A percentile compares a stretch with the other conserved stretches of the same genome.
Evolutionary conservation across 805 yeast genomes (phyloP).

Genomic region (Pichia paraexigua): DNA sequence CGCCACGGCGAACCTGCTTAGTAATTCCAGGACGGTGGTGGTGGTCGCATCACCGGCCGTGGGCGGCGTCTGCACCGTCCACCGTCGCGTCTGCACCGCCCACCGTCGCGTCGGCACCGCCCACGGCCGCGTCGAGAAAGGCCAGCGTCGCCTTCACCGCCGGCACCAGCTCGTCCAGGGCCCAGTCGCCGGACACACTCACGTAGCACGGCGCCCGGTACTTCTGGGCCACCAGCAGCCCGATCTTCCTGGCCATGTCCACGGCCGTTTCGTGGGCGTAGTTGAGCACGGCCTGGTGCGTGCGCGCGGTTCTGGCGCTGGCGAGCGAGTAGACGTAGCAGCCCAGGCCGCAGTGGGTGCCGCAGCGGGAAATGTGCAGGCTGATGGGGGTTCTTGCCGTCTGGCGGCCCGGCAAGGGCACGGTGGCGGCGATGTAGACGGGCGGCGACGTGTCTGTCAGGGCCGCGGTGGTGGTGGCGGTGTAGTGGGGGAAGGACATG

Average conservation of each 20-base stretch:
- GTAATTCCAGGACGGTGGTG: no score
- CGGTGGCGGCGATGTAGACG: slow-evolving; percentile 11
- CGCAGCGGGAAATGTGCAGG: slow-evolving; percentile 28
- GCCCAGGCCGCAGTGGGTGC: slow-evolving; percentile 30
- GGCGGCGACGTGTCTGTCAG: neutral
- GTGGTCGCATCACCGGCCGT: no score
- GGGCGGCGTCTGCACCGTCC: no score
- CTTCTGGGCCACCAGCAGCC: slow-evolving; percentile 33
- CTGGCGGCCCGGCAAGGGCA: slow-evolving; percentile 8
- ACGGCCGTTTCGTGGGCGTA: slow-evolving; percentile 33
- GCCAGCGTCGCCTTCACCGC: slow-evolving; percentile 23
- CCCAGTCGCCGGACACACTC: slow-evolving; percentile 34
- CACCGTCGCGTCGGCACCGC: no score
- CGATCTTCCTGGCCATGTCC: slow-evolving; percentile 37
- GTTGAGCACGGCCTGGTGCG: slow-evolving; percentile 36
- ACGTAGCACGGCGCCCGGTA: slow-evolving; percentile 38
- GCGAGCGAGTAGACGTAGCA: slow-evolving; percentile 37
- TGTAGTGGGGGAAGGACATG: no score
- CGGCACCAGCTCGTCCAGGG: slow-evolving; percentile 25
- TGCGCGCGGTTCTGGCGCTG: slow-evolving; percentile 22
- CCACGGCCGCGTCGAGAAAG: no score
- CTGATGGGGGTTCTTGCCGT: slow-evolving; percentile 29
- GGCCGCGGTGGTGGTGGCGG: neutral
- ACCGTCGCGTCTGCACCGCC: no score
- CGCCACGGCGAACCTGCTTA: no score